Evolutionary conservation across 2,329 filamentous ascomycete genomes (phyloP).

Genomic region (Leptographium wingfieldii): DNA sequence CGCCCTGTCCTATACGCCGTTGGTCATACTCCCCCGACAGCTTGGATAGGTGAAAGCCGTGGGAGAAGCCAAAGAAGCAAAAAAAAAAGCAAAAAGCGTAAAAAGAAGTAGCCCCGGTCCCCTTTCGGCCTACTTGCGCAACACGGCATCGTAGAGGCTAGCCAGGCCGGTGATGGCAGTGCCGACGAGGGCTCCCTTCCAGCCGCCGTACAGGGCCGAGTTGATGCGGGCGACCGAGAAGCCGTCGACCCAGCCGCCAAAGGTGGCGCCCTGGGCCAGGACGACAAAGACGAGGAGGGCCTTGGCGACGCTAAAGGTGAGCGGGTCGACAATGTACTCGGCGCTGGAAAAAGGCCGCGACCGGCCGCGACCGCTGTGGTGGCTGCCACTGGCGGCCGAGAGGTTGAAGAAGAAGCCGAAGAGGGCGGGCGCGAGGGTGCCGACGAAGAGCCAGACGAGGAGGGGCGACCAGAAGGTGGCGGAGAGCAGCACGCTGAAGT

Average conservation of each 20-base stretch:
- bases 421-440: slow-evolving; percentile 54
- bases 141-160: slow-evolving; percentile 65
- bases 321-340: slow-evolving; percentile 61
- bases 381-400: slow-evolving; percentile 37
- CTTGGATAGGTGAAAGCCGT: neutral
- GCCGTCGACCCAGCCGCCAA: slow-evolving; percentile 48
- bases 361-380: slow-evolving; percentile 28
- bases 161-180: slow-evolving; percentile 54
- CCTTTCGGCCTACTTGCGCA: slow-evolving; percentile 47
- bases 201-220: slow-evolving; percentile 56
- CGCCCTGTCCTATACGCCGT: slow-evolving; percentile 7
- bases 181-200: slow-evolving; percentile 55
- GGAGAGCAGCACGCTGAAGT: slow-evolving; percentile 68
- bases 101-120: neutral
- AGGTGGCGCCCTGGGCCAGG: slow-evolving; percentile 54
- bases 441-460: slow-evolving; percentile 63
- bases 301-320: slow-evolving; percentile 85
- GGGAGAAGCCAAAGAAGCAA: neutral
- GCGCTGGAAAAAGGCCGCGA: slow-evolving; percentile 20
- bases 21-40: neutral
- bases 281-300: slow-evolving; percentile 71
- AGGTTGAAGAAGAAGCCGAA: slow-evolving; percentile 88
- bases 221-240: slow-evolving; percentile 51
- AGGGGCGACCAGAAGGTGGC: slow-evolving; percentile 74
- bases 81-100: neutral